These are phyloP conservation scores for Hysterangium stoloniferum DNA, from an alignment of 768 basidiomycete genomes.

Conservation along the genomic window DNA sequence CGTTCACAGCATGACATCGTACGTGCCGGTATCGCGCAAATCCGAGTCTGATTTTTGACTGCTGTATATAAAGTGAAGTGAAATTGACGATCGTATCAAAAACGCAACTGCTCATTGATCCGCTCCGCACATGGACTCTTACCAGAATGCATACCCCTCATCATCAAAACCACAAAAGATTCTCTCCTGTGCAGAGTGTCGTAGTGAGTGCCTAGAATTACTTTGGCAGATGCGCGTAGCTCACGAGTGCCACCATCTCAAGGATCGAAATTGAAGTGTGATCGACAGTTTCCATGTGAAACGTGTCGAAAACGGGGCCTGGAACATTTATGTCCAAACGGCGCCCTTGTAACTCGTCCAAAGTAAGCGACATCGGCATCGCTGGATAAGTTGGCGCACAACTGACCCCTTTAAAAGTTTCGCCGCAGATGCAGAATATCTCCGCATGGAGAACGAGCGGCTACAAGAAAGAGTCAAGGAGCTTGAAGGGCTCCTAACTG, in stretches of 20 bases:
- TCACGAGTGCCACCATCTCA: neutral
- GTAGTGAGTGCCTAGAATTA: neutral
- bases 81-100: neutral
- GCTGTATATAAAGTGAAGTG: too few species aligned
- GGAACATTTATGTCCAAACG: constrained; percentile 8
- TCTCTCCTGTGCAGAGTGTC: constrained; percentile 8
- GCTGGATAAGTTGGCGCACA: neutral
- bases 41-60: too few species aligned
- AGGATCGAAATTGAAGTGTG: constrained; percentile 7
- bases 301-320: constrained; percentile 11
- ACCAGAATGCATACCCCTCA: neutral
- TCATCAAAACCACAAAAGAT: neutral
- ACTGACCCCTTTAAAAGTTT: constrained; percentile 3
- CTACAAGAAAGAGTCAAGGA: constrained; percentile 4
- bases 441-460: constrained; percentile 1
- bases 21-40: too few species aligned
- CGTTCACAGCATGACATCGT: too few species aligned
- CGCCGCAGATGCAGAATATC: constrained; percentile 9
- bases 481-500: constrained; percentile 4
- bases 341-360: constrained; percentile 4
- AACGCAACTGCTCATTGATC: neutral
- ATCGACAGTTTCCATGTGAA: constrained; percentile 7
- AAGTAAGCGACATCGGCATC: neutral
- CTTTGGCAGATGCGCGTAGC: neutral
- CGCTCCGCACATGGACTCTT: neutral